Evolutionary conservation across 2,329 filamentous ascomycete species (phyloP), one percentile per base, ranked within the genome.

Genomic region (Penicillium sp.): DNA sequence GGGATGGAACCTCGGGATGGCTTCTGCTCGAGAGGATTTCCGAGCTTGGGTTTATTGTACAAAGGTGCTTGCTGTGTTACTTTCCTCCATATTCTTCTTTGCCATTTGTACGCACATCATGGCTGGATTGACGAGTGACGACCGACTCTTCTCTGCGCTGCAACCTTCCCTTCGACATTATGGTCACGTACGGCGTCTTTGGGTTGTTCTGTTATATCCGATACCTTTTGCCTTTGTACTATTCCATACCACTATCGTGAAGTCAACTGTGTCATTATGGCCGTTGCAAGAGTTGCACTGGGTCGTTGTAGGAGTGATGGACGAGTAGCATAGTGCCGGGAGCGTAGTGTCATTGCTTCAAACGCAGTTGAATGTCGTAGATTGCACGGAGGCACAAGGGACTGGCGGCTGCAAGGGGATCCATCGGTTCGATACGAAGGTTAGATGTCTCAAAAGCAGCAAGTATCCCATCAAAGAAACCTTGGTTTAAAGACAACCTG

Each of bases 61-160:
- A 40, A 12, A 35, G 8, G 20, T 40, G 38, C 23, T 25, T 37
- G 44, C 23, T 9, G 38, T 31, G 32, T 40, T 9, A 37, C 20
- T 8, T 15, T 37, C 8, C 7, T 37, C 33, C 33, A 37, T 37
- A 37, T 37, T 20, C 15, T 12, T 40, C 23, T 23, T 25, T 23
- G 31, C 24, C n/a, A 12, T 10, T 28, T 27, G 18, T 6, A 6
- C 18, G 31, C 44, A 40, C 50, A 37, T 12, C 35, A 47, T 44
- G 38, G 44, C 53, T 53, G 44, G 47, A 49, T 41, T 57, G 52
- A 61, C 45, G 55, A 53, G 54, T 57, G 49, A 58, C 42, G 55
- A 56, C 49, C 47, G 49, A 53, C 49, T 48, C 33, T 47, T 53
- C 49, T 52, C 47, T 50, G 25, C 43, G 35, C 50, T 52, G 27